Evolutionary conservation across 2,329 filamentous ascomycete genomes (phyloP).

Genomic region (Ceratocystis diversiconidia): DNA sequence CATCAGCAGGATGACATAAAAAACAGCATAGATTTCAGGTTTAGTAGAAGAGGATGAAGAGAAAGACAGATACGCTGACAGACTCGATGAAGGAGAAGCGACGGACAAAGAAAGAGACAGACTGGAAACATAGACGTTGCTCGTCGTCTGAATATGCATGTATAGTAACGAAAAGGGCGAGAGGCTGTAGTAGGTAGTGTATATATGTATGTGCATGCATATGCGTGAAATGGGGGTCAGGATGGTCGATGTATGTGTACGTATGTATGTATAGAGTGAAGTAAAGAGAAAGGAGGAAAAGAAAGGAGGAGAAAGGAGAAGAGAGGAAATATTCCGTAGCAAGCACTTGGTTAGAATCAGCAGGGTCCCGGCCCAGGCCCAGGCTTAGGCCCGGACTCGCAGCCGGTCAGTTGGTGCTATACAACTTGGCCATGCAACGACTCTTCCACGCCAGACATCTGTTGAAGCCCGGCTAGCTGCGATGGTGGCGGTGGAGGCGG

Average conservation of each 20-base stretch:
- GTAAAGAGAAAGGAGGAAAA: neutral
- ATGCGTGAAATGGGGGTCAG: neutral
- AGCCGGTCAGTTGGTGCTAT: conserved; percentile 12
- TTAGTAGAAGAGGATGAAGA: neutral
- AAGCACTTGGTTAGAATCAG: too few species aligned
- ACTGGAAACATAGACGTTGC: neutral
- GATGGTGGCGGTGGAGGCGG: neutral
- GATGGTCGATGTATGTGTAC: neutral
- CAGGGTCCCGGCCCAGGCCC: too few species aligned
- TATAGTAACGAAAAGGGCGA: neutral
- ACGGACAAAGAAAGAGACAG: neutral
- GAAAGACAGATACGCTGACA: neutral
- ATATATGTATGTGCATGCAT: neutral
- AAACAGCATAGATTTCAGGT: conserved; percentile 5
- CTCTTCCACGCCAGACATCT: conserved; percentile 15
- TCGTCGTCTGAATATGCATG: neutral
- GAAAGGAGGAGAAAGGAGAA: neutral
- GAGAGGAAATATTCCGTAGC: too few species aligned
- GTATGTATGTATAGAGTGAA: neutral
- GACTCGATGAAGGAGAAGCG: neutral
- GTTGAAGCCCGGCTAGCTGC: conserved; percentile 9
- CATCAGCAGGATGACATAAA: neutral
- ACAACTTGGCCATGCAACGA: conserved; percentile 13
- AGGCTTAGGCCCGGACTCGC: too few species aligned
- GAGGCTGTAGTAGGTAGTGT: neutral